These are phyloP conservation scores for Heliamphora exappendiculata DNA, from an alignment of 148 eudicot genomes.

Conservation along the genomic window DNA sequence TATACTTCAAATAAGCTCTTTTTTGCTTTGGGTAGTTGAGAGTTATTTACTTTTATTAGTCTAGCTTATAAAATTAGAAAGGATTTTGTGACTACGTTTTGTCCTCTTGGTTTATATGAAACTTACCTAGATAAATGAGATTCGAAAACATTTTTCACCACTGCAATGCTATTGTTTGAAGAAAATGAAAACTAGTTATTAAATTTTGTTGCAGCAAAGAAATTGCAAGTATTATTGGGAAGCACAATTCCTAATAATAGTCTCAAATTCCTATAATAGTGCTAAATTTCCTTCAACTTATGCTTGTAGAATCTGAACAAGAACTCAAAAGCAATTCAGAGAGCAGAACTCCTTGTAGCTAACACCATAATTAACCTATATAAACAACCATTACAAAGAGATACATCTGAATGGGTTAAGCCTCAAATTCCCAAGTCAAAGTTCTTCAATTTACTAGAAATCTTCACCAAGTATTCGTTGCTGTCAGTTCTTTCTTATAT, in stretches of 20 bases:
- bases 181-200: too few relatives aligned
- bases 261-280: neutral
- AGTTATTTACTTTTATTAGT: too few relatives aligned
- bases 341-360: neutral
- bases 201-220: too few relatives aligned
- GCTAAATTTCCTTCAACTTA: neutral
- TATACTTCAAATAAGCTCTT: too few relatives aligned
- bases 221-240: too few relatives aligned
- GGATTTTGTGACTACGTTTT: neutral
- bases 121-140: neutral
- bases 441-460: neutral
- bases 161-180: too few relatives aligned
- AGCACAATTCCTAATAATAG: too few relatives aligned
- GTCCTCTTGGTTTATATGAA: neutral
- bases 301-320: neutral
- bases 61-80: too few relatives aligned
- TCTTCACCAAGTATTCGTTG: neutral
- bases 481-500: neutral
- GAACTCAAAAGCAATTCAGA: neutral
- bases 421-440: neutral
- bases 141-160: neutral
- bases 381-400: neutral
- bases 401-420: neutral
- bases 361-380: neutral
- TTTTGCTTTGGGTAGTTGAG: too few relatives aligned